These are phyloP conservation scores for Baeospora myosura DNA, from an alignment of 1,284 basidiomycete genomes.

Conservation along the genomic window DNA sequence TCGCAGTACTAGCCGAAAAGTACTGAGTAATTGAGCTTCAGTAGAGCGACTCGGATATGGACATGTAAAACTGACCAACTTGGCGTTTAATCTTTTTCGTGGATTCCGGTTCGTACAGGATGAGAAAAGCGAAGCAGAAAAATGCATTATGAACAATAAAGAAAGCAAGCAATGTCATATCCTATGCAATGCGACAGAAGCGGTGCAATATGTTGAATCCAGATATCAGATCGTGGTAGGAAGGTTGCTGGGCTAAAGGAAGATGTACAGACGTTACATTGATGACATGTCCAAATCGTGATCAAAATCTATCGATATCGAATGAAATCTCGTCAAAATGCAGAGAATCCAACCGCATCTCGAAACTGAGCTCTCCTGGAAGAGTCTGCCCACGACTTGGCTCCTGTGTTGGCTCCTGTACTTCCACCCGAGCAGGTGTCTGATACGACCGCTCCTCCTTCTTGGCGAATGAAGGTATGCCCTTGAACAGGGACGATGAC, in stretches of 20 bases:
- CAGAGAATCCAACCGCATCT: slow-evolving; percentile 43
- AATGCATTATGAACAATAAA: too few species aligned
- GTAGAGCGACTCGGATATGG: too few species aligned
- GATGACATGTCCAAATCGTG: neutral
- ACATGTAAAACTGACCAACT: too few species aligned
- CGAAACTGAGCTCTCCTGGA: slow-evolving; percentile 24
- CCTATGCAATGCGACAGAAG: too few species aligned
- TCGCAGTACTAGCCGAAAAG: slow-evolving; percentile 50
- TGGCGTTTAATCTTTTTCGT: too few species aligned
- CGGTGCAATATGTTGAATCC: too few species aligned
- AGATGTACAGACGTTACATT: neutral
- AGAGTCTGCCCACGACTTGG: neutral
- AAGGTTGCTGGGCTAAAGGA: slow-evolving; percentile 1
- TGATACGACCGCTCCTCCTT: neutral
- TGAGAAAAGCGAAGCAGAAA: too few species aligned
- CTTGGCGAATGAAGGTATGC: neutral
- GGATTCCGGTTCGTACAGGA: too few species aligned
- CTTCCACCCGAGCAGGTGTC: slow-evolving; percentile 1
- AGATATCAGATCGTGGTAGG: too few species aligned
- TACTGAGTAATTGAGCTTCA: too few species aligned
- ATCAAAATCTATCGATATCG: slow-evolving; percentile 33
- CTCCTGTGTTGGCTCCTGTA: neutral
- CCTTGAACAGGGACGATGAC: neutral
- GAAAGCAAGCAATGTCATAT: too few species aligned
- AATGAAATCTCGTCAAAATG: slow-evolving; percentile 46